Evolutionary conservation across 495 filamentous ascomycete genomes (phyloP), one percentile per base, ranked within the genome.

Genomic region (Penicillium arizonense): DNA sequence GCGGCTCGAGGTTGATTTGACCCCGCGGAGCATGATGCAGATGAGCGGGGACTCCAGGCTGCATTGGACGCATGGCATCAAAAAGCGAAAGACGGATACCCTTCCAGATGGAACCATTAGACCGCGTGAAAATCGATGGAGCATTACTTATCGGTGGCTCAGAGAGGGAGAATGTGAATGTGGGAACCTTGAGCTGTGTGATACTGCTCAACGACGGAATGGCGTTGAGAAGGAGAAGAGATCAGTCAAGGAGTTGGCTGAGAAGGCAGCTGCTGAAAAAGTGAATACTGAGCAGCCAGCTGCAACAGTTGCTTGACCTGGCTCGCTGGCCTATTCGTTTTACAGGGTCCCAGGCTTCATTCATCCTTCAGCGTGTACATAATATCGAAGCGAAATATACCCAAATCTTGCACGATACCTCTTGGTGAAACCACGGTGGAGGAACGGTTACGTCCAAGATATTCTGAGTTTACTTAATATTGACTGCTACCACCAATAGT

Each of bases 61-160:
- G 48, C 65, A 71, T 64, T 74, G 71, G 71, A 72, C 71, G 5
- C 71, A 74, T 65, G 69, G 69, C 5, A 74, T 74, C 24, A 69
- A 62, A 54, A 74, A 74, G 52, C 58, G 69, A 21, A 74, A 74
- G 55, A 74, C 59, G 3, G 71, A 74, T 57, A 60, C 51, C 1
- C 32, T 74, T 10, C 6, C 61, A 0, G 68, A 71, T 60, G 71
- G 67, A 4, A 64, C 62, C 11, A 55, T 67, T 12, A 57, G 71
- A 34, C 37, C 56, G 32, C 53, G 71, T 0, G 63, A 36, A 3
- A 54, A 72, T 11, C 55, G 71, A 33, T 74, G 71, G 71, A 74
- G 71, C 51, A 64, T 74, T 24, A 74, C 71, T 2, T 74, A 72
- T 55, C 68, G 69, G n/a, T 74, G 69, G 71, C 47, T 62, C 3